Evolutionary conservation across 140 eudicot genomes (phyloP).

Genomic region (Flaveria floridana): DNA sequence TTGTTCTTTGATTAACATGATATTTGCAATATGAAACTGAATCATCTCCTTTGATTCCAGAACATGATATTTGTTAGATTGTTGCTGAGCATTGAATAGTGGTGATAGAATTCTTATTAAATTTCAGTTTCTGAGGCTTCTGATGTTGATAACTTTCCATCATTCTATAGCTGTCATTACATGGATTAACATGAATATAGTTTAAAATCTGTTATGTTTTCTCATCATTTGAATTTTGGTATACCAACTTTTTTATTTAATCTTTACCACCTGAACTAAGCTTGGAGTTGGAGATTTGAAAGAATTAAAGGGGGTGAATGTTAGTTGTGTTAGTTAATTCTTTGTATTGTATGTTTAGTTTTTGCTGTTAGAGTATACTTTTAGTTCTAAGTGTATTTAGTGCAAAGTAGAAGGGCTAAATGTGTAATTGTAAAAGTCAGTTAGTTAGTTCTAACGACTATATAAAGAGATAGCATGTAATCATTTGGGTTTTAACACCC

Average conservation of each 20-base stretch:
- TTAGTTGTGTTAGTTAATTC: too few relatives aligned
- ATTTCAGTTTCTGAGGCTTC: not conserved
- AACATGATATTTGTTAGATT: not conserved
- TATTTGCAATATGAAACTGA: not conserved
- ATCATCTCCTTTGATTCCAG: not conserved
- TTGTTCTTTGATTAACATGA: not conserved
- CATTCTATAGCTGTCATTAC: not conserved
- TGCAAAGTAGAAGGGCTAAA: too few relatives aligned
- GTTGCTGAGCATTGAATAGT: not conserved
- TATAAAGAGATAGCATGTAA: too few relatives aligned
- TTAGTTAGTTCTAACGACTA: too few relatives aligned
- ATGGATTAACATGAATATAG: not conserved
- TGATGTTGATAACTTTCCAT: not conserved
- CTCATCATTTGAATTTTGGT: not conserved
- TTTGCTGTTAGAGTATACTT: too few relatives aligned
- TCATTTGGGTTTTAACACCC: too few relatives aligned
- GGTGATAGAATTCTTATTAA: conserved; percentile 1
- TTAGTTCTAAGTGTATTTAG: too few relatives aligned
- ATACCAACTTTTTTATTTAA: not conserved
- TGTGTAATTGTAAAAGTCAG: too few relatives aligned
- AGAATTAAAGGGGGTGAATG: too few relatives aligned
- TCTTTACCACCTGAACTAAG: not conserved
- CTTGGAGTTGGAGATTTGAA: too few relatives aligned
- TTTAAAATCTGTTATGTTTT: not conserved
- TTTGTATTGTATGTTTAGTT: too few relatives aligned